Base-by-base conservation (phyloP, 2,329 filamentous ascomycete species). In the Calonectria crousiana region DNA sequence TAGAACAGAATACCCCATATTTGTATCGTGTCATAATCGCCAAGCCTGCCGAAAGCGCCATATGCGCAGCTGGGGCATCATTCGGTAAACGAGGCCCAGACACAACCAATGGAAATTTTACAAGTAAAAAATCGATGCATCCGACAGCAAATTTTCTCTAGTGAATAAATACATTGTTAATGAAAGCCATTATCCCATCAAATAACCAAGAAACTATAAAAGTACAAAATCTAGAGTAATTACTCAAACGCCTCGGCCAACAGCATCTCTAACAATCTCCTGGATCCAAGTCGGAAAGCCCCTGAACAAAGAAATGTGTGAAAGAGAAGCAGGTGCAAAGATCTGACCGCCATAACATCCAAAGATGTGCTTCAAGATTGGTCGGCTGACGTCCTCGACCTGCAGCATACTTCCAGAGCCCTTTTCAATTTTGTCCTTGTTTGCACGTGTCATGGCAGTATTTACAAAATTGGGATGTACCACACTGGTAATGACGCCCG, bases 401-500 rank as follows among this genome's bases (percentile, higher is more conserved):
- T 56, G 2, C 49, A 71, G 41, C 36, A 71, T 20, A 0, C 52
- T 32, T 1, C 34, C 38, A 5, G n/a, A 20, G 1, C 26, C n/a
- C 30, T 69, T 36, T 5, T 69, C n/a, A 20, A 56, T 23, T 34
- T 41, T 20, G 1, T 56, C 51, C 28, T 58, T 36, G 28, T 4
- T 34, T 10, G 23, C 8, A 13, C 26, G 20, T 34, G 60, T 71
- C 62, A 72, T 62, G 20, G 9, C 32, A 4, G 69, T 72, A 18
- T 67, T 18, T 3, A 72, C 69, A 16, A 14, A 62, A n/a, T 49
- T 32, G 5, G 90, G 92, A 75, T 90, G 90, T 68, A 94, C 87
- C 5, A 92, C 78, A 8, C 93, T 88, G 1, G 92, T 93, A 44
- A 92, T 85, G n/a, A 94, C 90, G 56, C 87, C 87, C 0, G 88